Conservation (phyloP, 2,329 filamentous ascomycete genomes). For the Penicillium griseofulvum region DNA sequence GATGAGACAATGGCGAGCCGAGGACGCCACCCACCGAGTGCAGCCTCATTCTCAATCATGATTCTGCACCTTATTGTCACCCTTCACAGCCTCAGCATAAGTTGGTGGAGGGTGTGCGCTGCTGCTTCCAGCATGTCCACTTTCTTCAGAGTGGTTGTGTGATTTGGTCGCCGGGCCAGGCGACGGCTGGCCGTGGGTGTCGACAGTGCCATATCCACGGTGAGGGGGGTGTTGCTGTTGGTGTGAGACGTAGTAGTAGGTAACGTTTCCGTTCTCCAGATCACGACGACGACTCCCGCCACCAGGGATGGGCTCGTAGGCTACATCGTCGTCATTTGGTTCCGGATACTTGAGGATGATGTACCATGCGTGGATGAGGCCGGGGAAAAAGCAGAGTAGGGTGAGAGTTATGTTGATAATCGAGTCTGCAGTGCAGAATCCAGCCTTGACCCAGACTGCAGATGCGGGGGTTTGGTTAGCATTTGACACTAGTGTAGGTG, state of each 20-base stretch:
- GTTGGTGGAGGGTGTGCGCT: constrained; percentile 62
- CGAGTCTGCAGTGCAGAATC: constrained; percentile 87
- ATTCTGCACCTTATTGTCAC: constrained; percentile 85
- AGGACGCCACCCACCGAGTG: not conserved
- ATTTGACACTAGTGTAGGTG: not conserved
- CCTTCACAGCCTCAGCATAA: constrained; percentile 85
- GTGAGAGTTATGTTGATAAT: constrained; percentile 94
- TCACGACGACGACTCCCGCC: constrained; percentile 46
- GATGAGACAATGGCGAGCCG: not conserved
- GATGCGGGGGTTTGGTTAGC: constrained; percentile 30
- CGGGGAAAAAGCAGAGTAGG: constrained; percentile 73
- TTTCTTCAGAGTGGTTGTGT: constrained; percentile 22
- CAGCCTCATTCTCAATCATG: constrained; percentile 47
- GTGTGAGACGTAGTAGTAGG: constrained; percentile 72
- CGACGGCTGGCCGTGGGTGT: constrained; percentile 26
- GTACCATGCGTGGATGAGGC: constrained; percentile 95
- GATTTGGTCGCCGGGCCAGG: constrained; percentile 19
- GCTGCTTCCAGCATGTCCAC: constrained; percentile 27
- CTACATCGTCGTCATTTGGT: constrained; percentile 55
- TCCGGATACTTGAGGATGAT: constrained; percentile 92
- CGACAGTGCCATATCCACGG: constrained; percentile 42
- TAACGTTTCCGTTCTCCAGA: constrained; percentile 53
- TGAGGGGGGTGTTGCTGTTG: constrained; percentile 32
- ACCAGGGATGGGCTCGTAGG: constrained; percentile 64
- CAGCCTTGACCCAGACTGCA: constrained; percentile 92